phyloP scores from a whole-genome alignment of 2,329 filamentous ascomycete genomes.

The Cladosporium austrohemisphaericum region DNA sequence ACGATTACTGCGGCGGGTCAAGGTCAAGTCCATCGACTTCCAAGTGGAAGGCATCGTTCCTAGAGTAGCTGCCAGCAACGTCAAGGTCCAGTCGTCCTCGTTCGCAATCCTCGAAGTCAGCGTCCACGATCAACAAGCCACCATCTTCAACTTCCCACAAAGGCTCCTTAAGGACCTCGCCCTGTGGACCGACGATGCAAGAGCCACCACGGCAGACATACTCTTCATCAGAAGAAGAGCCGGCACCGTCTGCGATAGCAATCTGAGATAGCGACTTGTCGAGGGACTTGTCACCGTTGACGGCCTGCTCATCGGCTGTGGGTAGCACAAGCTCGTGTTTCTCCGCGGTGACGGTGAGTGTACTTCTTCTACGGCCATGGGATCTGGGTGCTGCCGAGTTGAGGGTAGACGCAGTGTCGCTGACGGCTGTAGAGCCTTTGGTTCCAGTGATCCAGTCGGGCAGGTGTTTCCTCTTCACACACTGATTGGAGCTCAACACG shows the following conservation, averaged over 20 bases:
- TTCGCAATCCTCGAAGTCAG: constrained; percentile 85
- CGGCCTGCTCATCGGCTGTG: constrained; percentile 9
- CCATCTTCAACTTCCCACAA: constrained; percentile 73
- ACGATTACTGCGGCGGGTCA: constrained; percentile 50
- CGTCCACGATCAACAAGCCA: constrained; percentile 65
- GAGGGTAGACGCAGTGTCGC: not conserved
- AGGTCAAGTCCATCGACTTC: constrained; percentile 59
- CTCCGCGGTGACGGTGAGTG: constrained; percentile 43
- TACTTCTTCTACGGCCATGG: constrained; percentile 37
- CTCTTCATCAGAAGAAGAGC: constrained; percentile 35
- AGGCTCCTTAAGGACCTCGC: constrained; percentile 74
- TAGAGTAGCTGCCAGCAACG: constrained; percentile 78
- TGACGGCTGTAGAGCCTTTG: not conserved
- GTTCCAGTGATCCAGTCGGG: constrained; percentile 53
- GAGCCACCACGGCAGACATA: constrained; percentile 74
- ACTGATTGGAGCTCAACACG: constrained; percentile 83
- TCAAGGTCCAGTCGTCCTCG: constrained; percentile 78
- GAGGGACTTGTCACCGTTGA: constrained; percentile 8
- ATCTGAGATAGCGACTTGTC: constrained; percentile 12
- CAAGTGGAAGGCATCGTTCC: constrained; percentile 62
- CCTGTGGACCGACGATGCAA: constrained; percentile 73
- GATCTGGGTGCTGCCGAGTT: not conserved
- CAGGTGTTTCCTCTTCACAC: constrained; percentile 57
- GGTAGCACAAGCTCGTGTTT: constrained; percentile 54
- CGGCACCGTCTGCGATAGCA: constrained; percentile 12